Base-by-base conservation (phyloP, 768 basidiomycete species). In the Lentinula sp. region DNA sequence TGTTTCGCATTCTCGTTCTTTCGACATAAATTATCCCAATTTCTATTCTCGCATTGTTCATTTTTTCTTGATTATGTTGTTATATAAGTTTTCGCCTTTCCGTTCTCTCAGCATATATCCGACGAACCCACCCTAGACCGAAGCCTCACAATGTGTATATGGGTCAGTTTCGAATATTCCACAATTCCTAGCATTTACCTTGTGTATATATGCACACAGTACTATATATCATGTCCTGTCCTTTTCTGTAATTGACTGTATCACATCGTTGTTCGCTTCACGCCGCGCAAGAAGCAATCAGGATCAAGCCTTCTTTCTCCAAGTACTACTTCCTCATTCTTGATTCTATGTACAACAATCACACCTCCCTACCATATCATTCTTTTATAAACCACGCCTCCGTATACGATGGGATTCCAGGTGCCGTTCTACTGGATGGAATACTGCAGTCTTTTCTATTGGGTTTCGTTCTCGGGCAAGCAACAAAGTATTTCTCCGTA, bases 361-460 rank as follows among this genome's bases (percentile, higher is more conserved):
- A 48, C 46, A 21, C 21, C 46, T 21, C 46, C 10, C 9, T 23
- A 48, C 46, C 46, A 48, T 48, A 9, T 11, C 46, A 23, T 51
- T 51, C 34, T 32, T 51, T 10, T 51, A 18, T 35, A 18, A 31
- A 35, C n/a, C 50, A 51, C 23, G 9, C 34, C 4, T 32, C 50
- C n/a, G 32, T 13, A 31, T 51, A 51, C 16, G 50, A 51, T 34
- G 34, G 34, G 34, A 51, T 34, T 8, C 50, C 54, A 18, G 75
- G 75, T 16, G 74, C 76, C 2, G 76, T 83, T 31, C 70, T 84
- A 21, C 57, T 82, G 42, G 77, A 77, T 63, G 76, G 74, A 11
- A 68, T 83, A 23, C 52, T 82, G 15, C 81, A 83, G 58, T 78
- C 78, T 4, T 76, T 84, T 54, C 75, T 78, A 31, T 73, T 81